A percentile compares a stretch with the other conserved stretches of the same genome.
These are phyloP conservation scores for Metschnikowia koreensis DNA, from an alignment of 805 yeast species.

Conservation along the genomic window DNA sequence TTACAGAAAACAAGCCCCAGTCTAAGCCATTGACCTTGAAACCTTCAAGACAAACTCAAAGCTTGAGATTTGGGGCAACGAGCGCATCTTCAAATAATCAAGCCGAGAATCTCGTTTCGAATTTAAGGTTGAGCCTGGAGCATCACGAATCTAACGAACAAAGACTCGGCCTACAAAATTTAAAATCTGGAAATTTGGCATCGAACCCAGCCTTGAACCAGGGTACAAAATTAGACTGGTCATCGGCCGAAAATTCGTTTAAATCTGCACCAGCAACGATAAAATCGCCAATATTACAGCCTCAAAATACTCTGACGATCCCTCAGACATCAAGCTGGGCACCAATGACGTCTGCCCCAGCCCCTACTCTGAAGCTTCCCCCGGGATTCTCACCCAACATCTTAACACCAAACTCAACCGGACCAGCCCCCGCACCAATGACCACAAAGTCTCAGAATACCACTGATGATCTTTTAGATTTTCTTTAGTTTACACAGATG, in stretches of 20 bases:
- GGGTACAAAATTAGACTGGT: conserved; percentile 6
- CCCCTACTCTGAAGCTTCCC: conserved; percentile 21
- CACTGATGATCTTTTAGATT: conserved; percentile 15
- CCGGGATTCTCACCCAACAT: conserved; percentile 32
- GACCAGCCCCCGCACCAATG: conserved; percentile 1
- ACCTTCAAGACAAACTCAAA: conserved; percentile 3
- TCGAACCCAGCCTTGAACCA: not conserved
- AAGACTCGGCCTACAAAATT: not conserved
- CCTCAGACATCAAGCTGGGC: conserved; percentile 3
- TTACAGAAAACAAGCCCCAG: not conserved
- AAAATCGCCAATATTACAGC: not conserved
- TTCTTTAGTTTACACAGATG: conserved; percentile 9
- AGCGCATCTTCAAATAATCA: conserved; percentile 4
- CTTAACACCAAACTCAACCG: conserved; percentile 25
- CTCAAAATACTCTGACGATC: not conserved
- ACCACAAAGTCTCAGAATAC: not conserved
- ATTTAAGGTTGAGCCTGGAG: conserved; percentile 3
- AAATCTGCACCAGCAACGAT: conserved; percentile 1
- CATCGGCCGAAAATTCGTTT: conserved; percentile 4
- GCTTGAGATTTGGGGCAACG: conserved; percentile 11
- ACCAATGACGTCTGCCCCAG: conserved; percentile 6
- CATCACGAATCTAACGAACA: not conserved
- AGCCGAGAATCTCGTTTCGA: not conserved
- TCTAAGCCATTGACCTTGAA: conserved; percentile 10
- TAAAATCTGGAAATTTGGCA: too few relatives aligned